phyloP scores from a whole-genome alignment of 2,329 filamentous ascomycete species.

The Tricladium varicosporioides region DNA sequence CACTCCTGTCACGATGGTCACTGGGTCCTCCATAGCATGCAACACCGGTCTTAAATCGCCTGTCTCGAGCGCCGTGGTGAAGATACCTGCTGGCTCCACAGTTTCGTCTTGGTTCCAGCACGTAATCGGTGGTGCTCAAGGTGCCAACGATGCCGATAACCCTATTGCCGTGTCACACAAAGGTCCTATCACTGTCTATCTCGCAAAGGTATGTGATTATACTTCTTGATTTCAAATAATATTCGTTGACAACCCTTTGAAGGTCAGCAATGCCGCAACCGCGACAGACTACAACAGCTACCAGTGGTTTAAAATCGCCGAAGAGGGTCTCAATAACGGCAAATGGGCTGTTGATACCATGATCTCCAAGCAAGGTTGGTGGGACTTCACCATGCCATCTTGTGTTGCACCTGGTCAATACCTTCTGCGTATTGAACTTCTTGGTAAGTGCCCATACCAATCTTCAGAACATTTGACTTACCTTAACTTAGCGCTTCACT shows the following conservation, averaged over 20 bases:
- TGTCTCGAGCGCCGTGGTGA: constrained; percentile 40
- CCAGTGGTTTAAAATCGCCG: constrained; percentile 48
- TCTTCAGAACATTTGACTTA: neutral
- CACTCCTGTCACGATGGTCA: constrained; percentile 49
- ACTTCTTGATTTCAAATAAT: neutral
- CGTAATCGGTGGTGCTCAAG: constrained; percentile 48
- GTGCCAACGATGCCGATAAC: constrained; percentile 43
- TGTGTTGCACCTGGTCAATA: constrained; percentile 54
- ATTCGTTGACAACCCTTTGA: constrained; percentile 6
- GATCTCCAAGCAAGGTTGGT: constrained; percentile 40
- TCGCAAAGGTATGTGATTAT: constrained; percentile 39
- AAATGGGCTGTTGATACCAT: constrained; percentile 30
- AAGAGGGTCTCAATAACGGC: constrained; percentile 28
- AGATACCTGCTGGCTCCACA: constrained; percentile 46
- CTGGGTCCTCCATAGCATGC: constrained; percentile 45
- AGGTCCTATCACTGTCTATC: constrained; percentile 43
- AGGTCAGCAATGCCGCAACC: constrained; percentile 38
- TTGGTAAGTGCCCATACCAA: constrained; percentile 33
- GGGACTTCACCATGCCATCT: constrained; percentile 48
- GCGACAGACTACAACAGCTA: constrained; percentile 22
- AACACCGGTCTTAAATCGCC: constrained; percentile 40
- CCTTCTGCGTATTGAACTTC: constrained; percentile 52
- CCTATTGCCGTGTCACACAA: constrained; percentile 48
- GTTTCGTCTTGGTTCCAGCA: constrained; percentile 50
- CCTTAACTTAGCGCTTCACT: constrained; percentile 39